These are phyloP conservation scores for Colletotrichum coccodes DNA, from an alignment of 2,329 filamentous ascomycete genomes.

Conservation along the genomic window DNA sequence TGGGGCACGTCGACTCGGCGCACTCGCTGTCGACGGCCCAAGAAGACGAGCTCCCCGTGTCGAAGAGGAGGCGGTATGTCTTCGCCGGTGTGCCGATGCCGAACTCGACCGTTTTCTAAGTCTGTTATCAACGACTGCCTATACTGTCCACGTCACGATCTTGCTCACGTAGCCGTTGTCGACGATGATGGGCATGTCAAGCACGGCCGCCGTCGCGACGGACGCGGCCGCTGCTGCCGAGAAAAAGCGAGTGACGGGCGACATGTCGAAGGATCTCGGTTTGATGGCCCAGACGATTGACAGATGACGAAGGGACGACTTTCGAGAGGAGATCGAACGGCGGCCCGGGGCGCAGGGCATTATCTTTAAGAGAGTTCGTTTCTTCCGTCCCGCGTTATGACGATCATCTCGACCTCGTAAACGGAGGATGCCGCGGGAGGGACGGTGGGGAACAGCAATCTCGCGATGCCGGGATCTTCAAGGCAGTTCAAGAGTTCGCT, in stretches of 20 bases:
- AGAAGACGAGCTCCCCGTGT: slow-evolving; percentile 47
- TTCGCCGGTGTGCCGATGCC: slow-evolving; percentile 42
- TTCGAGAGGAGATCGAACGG: not conserved
- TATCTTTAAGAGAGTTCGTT: not conserved
- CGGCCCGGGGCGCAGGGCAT: not conserved
- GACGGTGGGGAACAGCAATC: slow-evolving; percentile 16
- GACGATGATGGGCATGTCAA: slow-evolving; percentile 30
- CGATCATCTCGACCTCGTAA: slow-evolving; percentile 20
- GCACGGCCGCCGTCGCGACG: slow-evolving; percentile 23
- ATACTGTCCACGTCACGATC: rapidly evolving
- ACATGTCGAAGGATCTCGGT: not conserved
- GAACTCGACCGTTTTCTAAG: slow-evolving; percentile 16
- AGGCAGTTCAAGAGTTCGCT: not conserved
- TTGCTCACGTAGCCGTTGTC: slow-evolving; percentile 27
- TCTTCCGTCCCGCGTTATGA: not conserved
- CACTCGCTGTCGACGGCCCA: slow-evolving; percentile 45
- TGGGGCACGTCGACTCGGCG: slow-evolving; percentile 36
- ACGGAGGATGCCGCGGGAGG: not conserved
- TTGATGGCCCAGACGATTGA: not conserved
- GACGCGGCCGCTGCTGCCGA: slow-evolving; percentile 20
- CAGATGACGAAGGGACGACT: not conserved
- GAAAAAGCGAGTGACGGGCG: slow-evolving; percentile 19
- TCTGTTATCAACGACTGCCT: not conserved
- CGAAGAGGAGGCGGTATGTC: slow-evolving; percentile 42
- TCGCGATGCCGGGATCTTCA: slow-evolving; percentile 10